Percentiles rank a stretch among this genome's conserved stretches.
Conservation (phyloP, 371 early-diverging fungal species). For the Apophysomyces elegans region DNA sequence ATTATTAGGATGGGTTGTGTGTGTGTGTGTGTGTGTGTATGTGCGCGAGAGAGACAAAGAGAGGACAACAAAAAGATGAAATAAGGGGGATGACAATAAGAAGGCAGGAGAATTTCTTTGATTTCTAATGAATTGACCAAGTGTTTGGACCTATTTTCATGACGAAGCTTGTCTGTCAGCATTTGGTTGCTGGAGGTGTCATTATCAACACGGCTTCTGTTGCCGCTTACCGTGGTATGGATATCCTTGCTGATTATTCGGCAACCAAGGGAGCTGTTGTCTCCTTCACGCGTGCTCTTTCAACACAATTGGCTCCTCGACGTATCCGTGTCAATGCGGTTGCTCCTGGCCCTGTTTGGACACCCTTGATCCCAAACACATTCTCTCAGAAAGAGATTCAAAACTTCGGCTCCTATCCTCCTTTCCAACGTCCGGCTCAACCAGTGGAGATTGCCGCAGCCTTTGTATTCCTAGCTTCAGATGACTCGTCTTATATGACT, state of each 20-base stretch:
- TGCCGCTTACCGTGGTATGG: conserved; percentile 65
- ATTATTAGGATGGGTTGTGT: too few relatives aligned
- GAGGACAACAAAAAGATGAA: not conserved
- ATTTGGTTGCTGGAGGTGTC: conserved; percentile 53
- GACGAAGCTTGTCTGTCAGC: conserved; percentile 53
- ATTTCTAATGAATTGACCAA: conserved; percentile 16
- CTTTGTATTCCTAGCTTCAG: conserved; percentile 65
- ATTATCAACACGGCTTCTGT: conserved; percentile 65
- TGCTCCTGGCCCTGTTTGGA: conserved; percentile 71
- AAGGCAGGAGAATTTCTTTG: conserved; percentile 5
- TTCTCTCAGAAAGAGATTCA: conserved; percentile 64
- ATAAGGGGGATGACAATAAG: not conserved
- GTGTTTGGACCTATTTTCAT: conserved; percentile 64
- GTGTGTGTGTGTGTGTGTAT: too few relatives aligned
- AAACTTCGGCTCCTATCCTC: conserved; percentile 70
- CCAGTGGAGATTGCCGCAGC: conserved; percentile 68
- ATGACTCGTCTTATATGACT: conserved; percentile 66
- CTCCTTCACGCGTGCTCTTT: conserved; percentile 63
- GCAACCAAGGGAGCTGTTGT: conserved; percentile 62
- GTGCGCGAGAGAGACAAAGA: not conserved
- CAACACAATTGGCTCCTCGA: conserved; percentile 61
- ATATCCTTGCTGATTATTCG: conserved; percentile 60
- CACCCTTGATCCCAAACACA: conserved; percentile 71
- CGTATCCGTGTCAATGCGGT: conserved; percentile 71
- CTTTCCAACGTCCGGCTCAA: conserved; percentile 70